Percentiles rank a stretch among this genome's conserved stretches.
phyloP scores from a whole-genome alignment of 108 stramenopile species.

The Conticribra weissflogii region DNA sequence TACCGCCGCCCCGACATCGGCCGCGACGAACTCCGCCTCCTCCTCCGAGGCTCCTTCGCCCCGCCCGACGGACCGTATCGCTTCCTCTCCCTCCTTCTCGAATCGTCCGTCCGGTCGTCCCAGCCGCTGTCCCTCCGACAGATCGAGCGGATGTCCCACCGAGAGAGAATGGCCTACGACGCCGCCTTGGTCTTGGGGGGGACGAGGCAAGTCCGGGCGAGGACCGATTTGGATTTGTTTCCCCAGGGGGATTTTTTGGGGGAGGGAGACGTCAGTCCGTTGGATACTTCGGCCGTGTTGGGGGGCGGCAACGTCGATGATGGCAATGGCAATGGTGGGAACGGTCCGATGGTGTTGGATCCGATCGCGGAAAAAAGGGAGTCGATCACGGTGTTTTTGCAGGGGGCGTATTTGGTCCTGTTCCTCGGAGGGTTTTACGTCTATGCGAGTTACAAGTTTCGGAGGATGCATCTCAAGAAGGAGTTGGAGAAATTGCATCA shows the following conservation, averaged over 20 bases:
- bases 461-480: slow-evolving; percentile 26
- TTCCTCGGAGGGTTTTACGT: slow-evolving; percentile 38
- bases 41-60: slow-evolving; percentile 11
- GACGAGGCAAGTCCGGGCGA: slow-evolving; percentile 15
- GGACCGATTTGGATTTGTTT: slow-evolving; percentile 32
- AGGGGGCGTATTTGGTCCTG: slow-evolving; percentile 21
- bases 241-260: slow-evolving; percentile 16
- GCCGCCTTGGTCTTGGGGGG: slow-evolving; percentile 29
- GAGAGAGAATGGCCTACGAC: slow-evolving; percentile 25
- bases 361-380: slow-evolving; percentile 19
- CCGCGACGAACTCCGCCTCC: slow-evolving; percentile 9
- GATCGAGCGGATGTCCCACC: not conserved
- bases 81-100: slow-evolving; percentile 17
- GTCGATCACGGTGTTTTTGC: slow-evolving; percentile 25
- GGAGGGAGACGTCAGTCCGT: not conserved
- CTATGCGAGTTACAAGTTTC: slow-evolving; percentile 26
- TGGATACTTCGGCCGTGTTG: too few species aligned
- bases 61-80: slow-evolving; percentile 33
- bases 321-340: not conserved
- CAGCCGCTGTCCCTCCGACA: slow-evolving; percentile 2
- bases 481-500: slow-evolving; percentile 28
- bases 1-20: slow-evolving; percentile 8
- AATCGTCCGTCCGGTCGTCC: slow-evolving; percentile 20
- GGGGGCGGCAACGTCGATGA: not conserved
- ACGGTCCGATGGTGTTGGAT: not conserved